Conservation (phyloP, 176 grass and related monocot genomes). For the Aegilops umbellulata region DNA sequence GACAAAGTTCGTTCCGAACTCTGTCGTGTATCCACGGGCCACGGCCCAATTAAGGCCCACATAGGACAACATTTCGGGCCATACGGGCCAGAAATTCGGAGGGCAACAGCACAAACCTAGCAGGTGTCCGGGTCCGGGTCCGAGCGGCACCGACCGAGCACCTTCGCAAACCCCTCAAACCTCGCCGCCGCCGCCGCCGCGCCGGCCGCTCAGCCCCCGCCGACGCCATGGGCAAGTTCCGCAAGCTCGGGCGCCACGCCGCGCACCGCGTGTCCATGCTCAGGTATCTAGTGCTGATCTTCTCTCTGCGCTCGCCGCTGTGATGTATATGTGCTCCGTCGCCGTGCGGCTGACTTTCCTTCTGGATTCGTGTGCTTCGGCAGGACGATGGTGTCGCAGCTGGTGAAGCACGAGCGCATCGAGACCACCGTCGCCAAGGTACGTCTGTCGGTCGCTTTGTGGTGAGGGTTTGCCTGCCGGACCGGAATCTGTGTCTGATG, state of each 20-base stretch:
- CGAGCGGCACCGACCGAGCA: background rate
- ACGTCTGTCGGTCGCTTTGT: background rate
- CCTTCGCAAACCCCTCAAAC: constrained; percentile 22
- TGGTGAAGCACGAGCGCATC: constrained; percentile 98
- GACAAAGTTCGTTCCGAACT: background rate
- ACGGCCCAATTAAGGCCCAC: background rate
- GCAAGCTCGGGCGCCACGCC: constrained; percentile 66
- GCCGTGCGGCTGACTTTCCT: background rate
- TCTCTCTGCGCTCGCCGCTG: background rate
- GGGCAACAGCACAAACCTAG: background rate
- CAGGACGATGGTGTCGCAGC: constrained; percentile 98
- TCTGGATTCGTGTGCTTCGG: constrained; percentile 7
- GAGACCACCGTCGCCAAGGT: constrained; percentile 91
- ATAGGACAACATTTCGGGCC: background rate
- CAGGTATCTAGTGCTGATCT: constrained; percentile 32
- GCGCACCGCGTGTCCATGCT: constrained; percentile 70
- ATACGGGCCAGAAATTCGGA: background rate
- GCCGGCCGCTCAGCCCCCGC: constrained; percentile 11
- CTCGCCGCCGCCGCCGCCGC: constrained; percentile 47
- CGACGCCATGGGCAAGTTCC: constrained; percentile 60
- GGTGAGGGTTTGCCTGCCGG: background rate
- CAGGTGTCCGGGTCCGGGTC: background rate
- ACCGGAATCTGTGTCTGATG: background rate
- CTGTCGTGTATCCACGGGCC: background rate
- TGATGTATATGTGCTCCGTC: background rate